Evolutionary conservation across 2,329 filamentous ascomycete species (phyloP).

Genomic region (Thermoascus crustaceus): DNA sequence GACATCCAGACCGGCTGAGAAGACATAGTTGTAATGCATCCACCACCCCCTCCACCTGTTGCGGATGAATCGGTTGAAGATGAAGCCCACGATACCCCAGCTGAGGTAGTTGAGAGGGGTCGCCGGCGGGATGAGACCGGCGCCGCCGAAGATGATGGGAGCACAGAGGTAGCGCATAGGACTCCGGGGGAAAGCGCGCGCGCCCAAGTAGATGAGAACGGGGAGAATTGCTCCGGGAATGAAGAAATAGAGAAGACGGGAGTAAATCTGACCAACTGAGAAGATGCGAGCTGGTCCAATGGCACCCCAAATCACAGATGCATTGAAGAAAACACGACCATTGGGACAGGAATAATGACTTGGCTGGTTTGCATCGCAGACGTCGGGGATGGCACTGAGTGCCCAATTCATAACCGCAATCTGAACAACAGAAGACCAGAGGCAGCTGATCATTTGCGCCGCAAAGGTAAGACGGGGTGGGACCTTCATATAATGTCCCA

Average conservation of each 20-base stretch:
- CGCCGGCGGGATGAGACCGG: constrained; percentile 57
- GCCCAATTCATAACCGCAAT: constrained; percentile 40
- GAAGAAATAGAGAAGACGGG: constrained; percentile 62
- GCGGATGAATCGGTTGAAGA: constrained; percentile 63
- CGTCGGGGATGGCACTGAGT: constrained; percentile 49
- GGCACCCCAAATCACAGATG: constrained; percentile 64
- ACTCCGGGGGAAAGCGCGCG: constrained; percentile 54
- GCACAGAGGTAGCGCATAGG: constrained; percentile 58
- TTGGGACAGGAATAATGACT: constrained; percentile 53
- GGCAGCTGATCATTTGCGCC: constrained; percentile 43
- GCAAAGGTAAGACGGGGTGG: constrained; percentile 45
- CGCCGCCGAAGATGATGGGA: constrained; percentile 61
- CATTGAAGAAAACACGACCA: constrained; percentile 57
- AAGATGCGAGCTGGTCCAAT: constrained; percentile 66
- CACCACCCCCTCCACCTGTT: constrained; percentile 63
- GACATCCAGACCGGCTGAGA: constrained; percentile 62
- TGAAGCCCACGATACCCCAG: constrained; percentile 59
- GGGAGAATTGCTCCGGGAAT: constrained; percentile 57
- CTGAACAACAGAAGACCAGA: constrained; percentile 45
- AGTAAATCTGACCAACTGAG: constrained; percentile 54
- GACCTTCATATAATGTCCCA: constrained; percentile 58
- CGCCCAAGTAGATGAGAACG: constrained; percentile 53
- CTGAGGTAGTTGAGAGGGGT: constrained; percentile 63
- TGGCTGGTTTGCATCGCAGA: constrained; percentile 54
- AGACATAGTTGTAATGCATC: constrained; percentile 70